A percentile compares a stretch with the other conserved stretches of the same genome.
Conservation (phyloP, 768 basidiomycete species). For the Brasilioporus rufonigricans region DNA sequence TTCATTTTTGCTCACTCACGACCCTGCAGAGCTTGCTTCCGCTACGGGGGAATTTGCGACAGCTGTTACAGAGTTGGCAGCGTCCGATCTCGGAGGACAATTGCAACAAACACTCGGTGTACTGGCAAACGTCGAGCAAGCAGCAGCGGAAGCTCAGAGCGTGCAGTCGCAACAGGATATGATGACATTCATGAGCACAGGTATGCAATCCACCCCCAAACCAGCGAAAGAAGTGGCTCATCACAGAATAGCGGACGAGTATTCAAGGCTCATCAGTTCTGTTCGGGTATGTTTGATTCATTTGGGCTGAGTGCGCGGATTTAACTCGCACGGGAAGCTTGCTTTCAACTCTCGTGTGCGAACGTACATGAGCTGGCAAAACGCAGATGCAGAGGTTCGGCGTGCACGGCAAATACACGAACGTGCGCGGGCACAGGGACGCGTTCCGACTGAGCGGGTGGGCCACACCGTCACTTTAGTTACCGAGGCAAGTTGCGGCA, state of each 20-base stretch:
- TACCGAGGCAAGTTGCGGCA: conserved; percentile 58
- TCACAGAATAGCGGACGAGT: conserved; percentile 68
- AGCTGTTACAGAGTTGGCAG: conserved; percentile 63
- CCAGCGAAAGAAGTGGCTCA: conserved; percentile 4
- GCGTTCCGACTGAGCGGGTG: conserved; percentile 65
- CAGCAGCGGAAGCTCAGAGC: conserved; percentile 70
- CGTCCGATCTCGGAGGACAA: conserved; percentile 72
- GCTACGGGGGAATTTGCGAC: conserved; percentile 81
- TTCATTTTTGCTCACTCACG: not conserved
- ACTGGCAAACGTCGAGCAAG: conserved; percentile 72
- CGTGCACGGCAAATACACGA: conserved; percentile 79
- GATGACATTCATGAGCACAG: conserved; percentile 74
- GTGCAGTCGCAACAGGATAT: conserved; percentile 82
- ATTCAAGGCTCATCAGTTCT: conserved; percentile 85
- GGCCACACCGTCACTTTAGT: conserved; percentile 76
- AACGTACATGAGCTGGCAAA: conserved; percentile 78
- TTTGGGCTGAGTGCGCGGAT: not conserved
- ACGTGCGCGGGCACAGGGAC: conserved; percentile 74
- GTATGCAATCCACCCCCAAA: conserved; percentile 30
- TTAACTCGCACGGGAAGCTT: conserved; percentile 44
- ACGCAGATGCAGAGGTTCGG: conserved; percentile 68
- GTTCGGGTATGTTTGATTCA: conserved; percentile 60
- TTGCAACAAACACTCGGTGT: conserved; percentile 68
- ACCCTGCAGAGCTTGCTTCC: conserved; percentile 56
- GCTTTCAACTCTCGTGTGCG: conserved; percentile 89